Conservation (phyloP, 192 early-diverging fungal genomes). For the Backusella morwellensis region DNA sequence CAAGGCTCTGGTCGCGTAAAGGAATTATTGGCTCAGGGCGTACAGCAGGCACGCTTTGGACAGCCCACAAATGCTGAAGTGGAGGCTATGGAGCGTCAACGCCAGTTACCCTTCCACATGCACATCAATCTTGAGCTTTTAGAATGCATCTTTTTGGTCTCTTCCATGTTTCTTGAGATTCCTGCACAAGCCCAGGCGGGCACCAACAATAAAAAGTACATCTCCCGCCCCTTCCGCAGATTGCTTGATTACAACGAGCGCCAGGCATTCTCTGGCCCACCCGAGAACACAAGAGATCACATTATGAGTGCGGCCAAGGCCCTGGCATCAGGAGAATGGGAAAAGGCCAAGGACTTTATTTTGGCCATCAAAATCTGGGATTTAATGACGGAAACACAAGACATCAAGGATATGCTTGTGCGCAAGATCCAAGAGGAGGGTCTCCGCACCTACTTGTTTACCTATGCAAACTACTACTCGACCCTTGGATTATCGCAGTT, state of each 20-base stretch:
- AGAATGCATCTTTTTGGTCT: slow-evolving; percentile 94
- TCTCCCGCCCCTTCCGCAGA: slow-evolving; percentile 89
- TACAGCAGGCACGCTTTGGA: slow-evolving; percentile 63
- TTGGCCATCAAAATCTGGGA: slow-evolving; percentile 95
- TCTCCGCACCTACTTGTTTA: slow-evolving; percentile 94
- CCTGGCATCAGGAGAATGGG: slow-evolving; percentile 92
- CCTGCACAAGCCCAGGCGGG: slow-evolving; percentile 87
- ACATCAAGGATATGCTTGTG: slow-evolving; percentile 87
- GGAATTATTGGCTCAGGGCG: slow-evolving; percentile 89
- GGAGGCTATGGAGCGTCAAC: slow-evolving; percentile 88
- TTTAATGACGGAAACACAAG: slow-evolving; percentile 71
- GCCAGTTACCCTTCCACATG: slow-evolving; percentile 99
- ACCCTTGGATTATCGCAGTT: slow-evolving; percentile 81
- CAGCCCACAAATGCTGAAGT: slow-evolving; percentile 82
- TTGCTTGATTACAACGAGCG: slow-evolving; percentile 94
- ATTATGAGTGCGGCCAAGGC: slow-evolving; percentile 96
- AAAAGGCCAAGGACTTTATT: slow-evolving; percentile 78
- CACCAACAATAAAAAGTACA: slow-evolving; percentile 62
- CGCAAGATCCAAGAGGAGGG: slow-evolving; percentile 93
- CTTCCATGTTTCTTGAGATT: slow-evolving; percentile 95
- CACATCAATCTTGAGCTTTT: slow-evolving; percentile 98
- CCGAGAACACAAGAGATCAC: slow-evolving; percentile 98
- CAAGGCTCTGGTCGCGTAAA: slow-evolving; percentile 78
- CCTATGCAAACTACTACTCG: slow-evolving; percentile 86
- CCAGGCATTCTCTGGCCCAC: slow-evolving; percentile 93